Base-by-base conservation (phyloP, 108 stramenopile genomes). In the Skeletonema marinoi region DNA sequence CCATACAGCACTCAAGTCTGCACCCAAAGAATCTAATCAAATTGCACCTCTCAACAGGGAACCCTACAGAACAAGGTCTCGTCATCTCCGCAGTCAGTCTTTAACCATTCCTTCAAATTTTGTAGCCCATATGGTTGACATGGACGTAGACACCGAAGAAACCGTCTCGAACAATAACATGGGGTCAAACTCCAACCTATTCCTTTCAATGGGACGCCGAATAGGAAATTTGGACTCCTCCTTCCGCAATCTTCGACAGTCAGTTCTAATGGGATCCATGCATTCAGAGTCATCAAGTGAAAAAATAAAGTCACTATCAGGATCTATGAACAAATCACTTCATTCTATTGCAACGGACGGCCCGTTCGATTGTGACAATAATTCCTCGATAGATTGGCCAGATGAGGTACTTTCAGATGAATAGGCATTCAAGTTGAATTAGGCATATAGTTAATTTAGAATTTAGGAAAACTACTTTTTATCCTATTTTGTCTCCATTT, bases 401-500 rank as follows among this genome's bases (percentile, higher is more conserved):
- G 44, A 46, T 11, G 7, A 11, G 39, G 10, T 11, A 2, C 2
- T 8, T n/a, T n/a, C n/a, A 16, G 14, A n/a, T 11, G 16, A 41
- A 46, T 46, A 46, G 44, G 44, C 44, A n/a, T 46, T 10, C 2
- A 11, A 12, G 39, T 9, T 1, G 11, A 41, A 12, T 41, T 12
- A 11, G 11, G 10, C 10, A 41, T 25, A 25, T 25, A 25, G 25
- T 25, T 25, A 25, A 25, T 4, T 46, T 46, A 46, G 14, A 25
- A 25, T 4, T 46, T 46, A 46, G 14, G 44, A 46, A 3, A 25
- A 25, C 0, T 25, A 10, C 39, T 25, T 25, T 10, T 19, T 10
- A 25, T 25, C 10, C 25, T 25, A 56, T 51, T 51, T 51, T 56
- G 54, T 56, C 29, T 77, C 68, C 60, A 77, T 54, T 35, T 62